A percentile compares a stretch with the other conserved stretches of the same genome.
These are phyloP conservation scores for Rhizopogon vesiculosus DNA, from an alignment of 768 basidiomycete species.

Conservation along the genomic window DNA sequence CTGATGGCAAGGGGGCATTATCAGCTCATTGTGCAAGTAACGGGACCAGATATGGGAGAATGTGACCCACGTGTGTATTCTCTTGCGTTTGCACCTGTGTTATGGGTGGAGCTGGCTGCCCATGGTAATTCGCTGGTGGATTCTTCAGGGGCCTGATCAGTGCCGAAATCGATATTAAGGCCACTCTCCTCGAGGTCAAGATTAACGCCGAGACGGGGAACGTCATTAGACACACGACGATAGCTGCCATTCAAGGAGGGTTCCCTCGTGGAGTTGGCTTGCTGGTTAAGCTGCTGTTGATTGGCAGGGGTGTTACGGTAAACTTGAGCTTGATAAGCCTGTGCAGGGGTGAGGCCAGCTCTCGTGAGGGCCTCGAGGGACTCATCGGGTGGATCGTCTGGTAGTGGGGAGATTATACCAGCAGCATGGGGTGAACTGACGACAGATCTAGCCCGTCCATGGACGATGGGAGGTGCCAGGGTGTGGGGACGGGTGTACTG, in stretches of 20 bases:
- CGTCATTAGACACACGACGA: slow-evolving; percentile 18
- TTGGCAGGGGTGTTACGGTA: slow-evolving; percentile 42
- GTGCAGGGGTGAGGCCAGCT: slow-evolving; percentile 66
- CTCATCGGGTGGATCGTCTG: slow-evolving; percentile 47
- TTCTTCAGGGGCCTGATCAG: slow-evolving; percentile 36
- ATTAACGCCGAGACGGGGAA: slow-evolving; percentile 36
- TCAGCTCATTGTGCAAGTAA: slow-evolving; percentile 20
- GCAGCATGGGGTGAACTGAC: slow-evolving; percentile 36
- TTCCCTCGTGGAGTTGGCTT: slow-evolving; percentile 20
- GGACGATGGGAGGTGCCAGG: slow-evolving; percentile 36
- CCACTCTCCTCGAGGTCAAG: slow-evolving; percentile 54
- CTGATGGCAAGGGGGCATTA: slow-evolving; percentile 17
- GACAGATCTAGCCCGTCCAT: slow-evolving; percentile 48
- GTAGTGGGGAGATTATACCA: slow-evolving; percentile 41
- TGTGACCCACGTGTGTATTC: slow-evolving; percentile 40
- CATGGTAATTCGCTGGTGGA: slow-evolving; percentile 57
- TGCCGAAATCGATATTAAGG: slow-evolving; percentile 53
- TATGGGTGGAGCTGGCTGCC: slow-evolving; percentile 25
- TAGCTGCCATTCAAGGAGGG: slow-evolving; percentile 23
- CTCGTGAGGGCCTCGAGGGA: slow-evolving; percentile 38
- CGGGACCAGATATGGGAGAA: slow-evolving; percentile 24
- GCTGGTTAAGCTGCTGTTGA: slow-evolving; percentile 15
- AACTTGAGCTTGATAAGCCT: slow-evolving; percentile 78
- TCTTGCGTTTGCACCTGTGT: background rate
- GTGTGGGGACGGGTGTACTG: slow-evolving; percentile 19